Percentiles rank a stretch among this genome's conserved stretches.
phyloP scores from a whole-genome alignment of 2,329 filamentous ascomycete genomes.

The Fusarium compactum region DNA sequence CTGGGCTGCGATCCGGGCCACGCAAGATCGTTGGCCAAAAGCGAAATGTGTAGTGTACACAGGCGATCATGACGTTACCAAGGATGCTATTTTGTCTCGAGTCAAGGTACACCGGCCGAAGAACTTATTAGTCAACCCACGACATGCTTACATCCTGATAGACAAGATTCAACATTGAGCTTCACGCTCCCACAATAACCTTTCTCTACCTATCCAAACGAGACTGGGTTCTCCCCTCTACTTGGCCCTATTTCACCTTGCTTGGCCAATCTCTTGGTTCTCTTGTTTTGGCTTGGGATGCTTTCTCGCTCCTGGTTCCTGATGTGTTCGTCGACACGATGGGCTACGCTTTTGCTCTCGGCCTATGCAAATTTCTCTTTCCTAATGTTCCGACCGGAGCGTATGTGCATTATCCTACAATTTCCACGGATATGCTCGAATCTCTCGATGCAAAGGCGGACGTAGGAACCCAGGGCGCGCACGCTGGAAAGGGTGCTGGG shows the following conservation, averaged over 20 bases:
- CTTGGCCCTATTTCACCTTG: conserved; percentile 92
- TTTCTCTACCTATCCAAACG: conserved; percentile 94
- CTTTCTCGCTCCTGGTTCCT: conserved; percentile 89
- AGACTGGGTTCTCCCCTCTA: conserved; percentile 85
- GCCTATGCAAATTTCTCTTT: conserved; percentile 85
- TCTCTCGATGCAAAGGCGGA: conserved; percentile 75
- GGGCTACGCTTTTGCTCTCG: conserved; percentile 94
- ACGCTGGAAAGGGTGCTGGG: conserved; percentile 84
- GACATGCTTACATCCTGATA: conserved; percentile 51
- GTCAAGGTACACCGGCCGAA: conserved; percentile 71
- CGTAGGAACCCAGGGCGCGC: conserved; percentile 76
- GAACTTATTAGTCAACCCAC: neutral
- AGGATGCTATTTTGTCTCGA: conserved; percentile 79
- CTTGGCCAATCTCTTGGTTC: conserved; percentile 95
- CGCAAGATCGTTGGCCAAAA: conserved; percentile 87
- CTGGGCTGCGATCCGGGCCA: conserved; percentile 94
- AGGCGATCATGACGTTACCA: conserved; percentile 89
- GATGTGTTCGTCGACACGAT: conserved; percentile 98
- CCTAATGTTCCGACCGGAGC: conserved; percentile 84
- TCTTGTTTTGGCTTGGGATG: conserved; percentile 88
- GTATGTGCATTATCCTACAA: conserved; percentile 98
- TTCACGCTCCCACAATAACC: conserved; percentile 83
- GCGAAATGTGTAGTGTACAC: conserved; percentile 95
- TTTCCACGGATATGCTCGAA: conserved; percentile 96
- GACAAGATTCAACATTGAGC: conserved; percentile 91